Conservation (phyloP, 805 yeast genomes). For the Pichia insulana region DNA sequence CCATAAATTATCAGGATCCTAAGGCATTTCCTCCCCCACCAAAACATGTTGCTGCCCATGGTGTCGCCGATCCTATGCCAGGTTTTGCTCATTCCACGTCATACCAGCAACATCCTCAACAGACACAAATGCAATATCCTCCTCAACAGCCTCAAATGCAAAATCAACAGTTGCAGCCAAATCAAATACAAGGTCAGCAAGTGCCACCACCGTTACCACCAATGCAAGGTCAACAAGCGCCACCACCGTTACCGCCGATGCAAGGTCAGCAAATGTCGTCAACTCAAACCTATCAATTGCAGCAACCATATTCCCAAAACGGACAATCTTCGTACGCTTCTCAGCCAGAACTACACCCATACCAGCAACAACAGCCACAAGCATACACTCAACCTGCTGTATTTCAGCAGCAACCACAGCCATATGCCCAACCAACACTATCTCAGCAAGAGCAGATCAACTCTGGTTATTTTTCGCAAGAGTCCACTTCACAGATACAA, state of each 20-base stretch:
- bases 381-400: no score
- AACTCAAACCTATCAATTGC: no score
- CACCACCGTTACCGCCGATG: slow-evolving; percentile 3
- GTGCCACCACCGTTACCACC: not conserved
- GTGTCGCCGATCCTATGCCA: slow-evolving; percentile 12
- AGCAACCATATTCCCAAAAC: slow-evolving; percentile 2
- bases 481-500: not conserved
- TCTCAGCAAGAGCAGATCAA: slow-evolving; percentile 9
- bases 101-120: slow-evolving; percentile 1
- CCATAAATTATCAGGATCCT: slow-evolving; percentile 17
- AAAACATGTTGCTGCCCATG: slow-evolving; percentile 10
- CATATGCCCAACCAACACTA: slow-evolving; percentile 16
- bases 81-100: slow-evolving; percentile 5
- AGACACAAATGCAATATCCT: slow-evolving; percentile 1
- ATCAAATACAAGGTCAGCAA: slow-evolving; percentile 1
- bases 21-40: slow-evolving; percentile 16
- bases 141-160: slow-evolving; percentile 4
- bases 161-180: slow-evolving; percentile 9
- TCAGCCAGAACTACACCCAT: slow-evolving; percentile 5
- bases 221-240: not conserved
- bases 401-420: slow-evolving; percentile 8
- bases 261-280: not conserved
- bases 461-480: slow-evolving; percentile 4
- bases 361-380: slow-evolving; percentile 10
- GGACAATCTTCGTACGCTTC: no score